Evolutionary conservation across 768 basidiomycete genomes (phyloP).

Genomic region (Tulasnella sp.): DNA sequence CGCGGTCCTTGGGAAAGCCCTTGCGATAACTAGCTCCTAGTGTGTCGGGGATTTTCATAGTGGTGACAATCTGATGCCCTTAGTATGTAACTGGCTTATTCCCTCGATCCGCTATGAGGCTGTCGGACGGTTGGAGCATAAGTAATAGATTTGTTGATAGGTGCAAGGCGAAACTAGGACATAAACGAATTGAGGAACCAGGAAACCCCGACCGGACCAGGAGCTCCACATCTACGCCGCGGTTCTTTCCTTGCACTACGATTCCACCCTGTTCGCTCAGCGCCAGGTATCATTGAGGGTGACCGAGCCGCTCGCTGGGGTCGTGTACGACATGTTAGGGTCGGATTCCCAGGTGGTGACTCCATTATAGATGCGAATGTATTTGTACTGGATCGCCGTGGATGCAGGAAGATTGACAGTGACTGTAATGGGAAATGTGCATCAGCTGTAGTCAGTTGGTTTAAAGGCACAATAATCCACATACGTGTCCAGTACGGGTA

Average conservation of each 20-base stretch:
- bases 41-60: slow-evolving; percentile 66
- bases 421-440: too few species aligned
- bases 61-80: slow-evolving; percentile 75
- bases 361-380: slow-evolving; percentile 15
- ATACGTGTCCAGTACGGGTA: slow-evolving; percentile 64
- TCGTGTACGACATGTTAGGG: slow-evolving; percentile 36
- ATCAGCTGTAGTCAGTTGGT: too few species aligned
- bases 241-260: too few species aligned
- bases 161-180: too few species aligned
- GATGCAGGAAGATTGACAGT: slow-evolving; percentile 12
- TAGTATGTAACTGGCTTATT: slow-evolving; percentile 84
- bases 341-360: slow-evolving; percentile 53
- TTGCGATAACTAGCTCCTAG: slow-evolving; percentile 88
- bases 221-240: too few species aligned
- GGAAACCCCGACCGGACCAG: too few species aligned
- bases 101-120: slow-evolving; percentile 81
- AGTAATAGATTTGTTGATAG: background rate
- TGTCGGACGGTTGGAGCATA: slow-evolving; percentile 23
- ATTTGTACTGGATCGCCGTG: slow-evolving; percentile 18
- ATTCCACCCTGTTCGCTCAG: slow-evolving; percentile 16
- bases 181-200: too few species aligned
- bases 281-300: slow-evolving; percentile 22
- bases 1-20: slow-evolving; percentile 88
- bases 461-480: too few species aligned
- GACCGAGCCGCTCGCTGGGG: slow-evolving; percentile 15